A percentile compares a stretch with the other conserved stretches of the same genome.
These are phyloP conservation scores for Phytophthora agathidicida DNA, from an alignment of 352 stramenopile species.

Conservation along the genomic window DNA sequence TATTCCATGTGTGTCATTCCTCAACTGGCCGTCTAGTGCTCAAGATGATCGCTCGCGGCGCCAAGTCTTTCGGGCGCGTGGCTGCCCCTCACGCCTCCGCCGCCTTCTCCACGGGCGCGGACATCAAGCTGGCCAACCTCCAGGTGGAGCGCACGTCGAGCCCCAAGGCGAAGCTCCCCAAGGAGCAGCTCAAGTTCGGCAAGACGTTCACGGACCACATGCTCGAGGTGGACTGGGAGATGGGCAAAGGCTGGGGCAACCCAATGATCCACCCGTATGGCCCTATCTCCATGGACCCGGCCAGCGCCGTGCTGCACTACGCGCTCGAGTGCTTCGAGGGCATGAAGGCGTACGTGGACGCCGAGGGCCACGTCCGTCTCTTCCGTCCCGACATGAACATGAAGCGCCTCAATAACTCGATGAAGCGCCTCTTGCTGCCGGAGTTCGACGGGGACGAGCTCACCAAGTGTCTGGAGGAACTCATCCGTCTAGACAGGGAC, in stretches of 20 bases:
- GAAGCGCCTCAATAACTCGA: slow-evolving; percentile 94
- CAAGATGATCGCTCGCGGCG: slow-evolving; percentile 26
- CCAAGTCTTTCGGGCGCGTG: slow-evolving; percentile 23
- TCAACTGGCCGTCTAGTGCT: slow-evolving; percentile 5
- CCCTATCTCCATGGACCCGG: slow-evolving; percentile 92
- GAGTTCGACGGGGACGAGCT: slow-evolving; percentile 92
- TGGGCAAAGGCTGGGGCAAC: slow-evolving; percentile 82
- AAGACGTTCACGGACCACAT: slow-evolving; percentile 97
- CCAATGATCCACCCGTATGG: slow-evolving; percentile 93
- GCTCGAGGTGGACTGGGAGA: slow-evolving; percentile 94
- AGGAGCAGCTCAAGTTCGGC: slow-evolving; percentile 93
- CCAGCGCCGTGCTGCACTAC: slow-evolving; percentile 94
- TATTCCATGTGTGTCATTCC: slow-evolving; percentile 17
- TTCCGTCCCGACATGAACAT: slow-evolving; percentile 98
- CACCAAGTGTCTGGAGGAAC: slow-evolving; percentile 89
- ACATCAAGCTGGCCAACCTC: slow-evolving; percentile 45
- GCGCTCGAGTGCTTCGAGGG: slow-evolving; percentile 95
- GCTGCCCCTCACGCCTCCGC: slow-evolving; percentile 17
- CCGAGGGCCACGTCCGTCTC: slow-evolving; percentile 87
- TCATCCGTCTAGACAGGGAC: slow-evolving; percentile 85
- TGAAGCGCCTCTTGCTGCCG: slow-evolving; percentile 91
- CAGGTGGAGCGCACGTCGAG: slow-evolving; percentile 48
- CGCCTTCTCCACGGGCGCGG: slow-evolving; percentile 29
- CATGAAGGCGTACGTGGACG: slow-evolving; percentile 94
- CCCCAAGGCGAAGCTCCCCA: slow-evolving; percentile 74